Base-by-base conservation (phyloP, 129 eudicot species). In the Flaveria sonorensis region DNA sequence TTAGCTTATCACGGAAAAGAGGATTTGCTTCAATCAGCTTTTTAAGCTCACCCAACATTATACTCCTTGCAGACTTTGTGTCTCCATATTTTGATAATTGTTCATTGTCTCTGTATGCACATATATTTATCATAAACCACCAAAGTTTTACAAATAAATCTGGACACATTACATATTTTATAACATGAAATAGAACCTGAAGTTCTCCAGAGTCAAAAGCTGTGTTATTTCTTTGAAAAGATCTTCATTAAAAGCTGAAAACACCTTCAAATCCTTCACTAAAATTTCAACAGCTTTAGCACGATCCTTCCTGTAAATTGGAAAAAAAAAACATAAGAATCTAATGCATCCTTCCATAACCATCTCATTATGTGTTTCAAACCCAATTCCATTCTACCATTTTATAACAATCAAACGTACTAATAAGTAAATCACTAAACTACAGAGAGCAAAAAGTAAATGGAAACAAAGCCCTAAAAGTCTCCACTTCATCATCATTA, bases 221-320 rank as follows among this genome's bases (percentile, higher is more conserved):
- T 85, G 92, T 13, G 96, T 89, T 16, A 89, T 89, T 71, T 89
- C 96, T 84, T 89, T 89, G 43, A 89, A 89, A 36, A 89, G 88
- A 78, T 87, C 96, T 81, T 87, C 96, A 76, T 89, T 87, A 57
- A 87, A 89, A 67, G 96, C 88, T 8, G 96, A 87, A 70, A 89
- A 89, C 70, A 85, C 96, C 79, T 89, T 89, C 88, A 89, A 81
- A 80, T 89, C 96, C 80, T 89, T 89, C 77, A 89, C 92, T 69
- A 89, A 78, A 62, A 89, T 85, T 14, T 89, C 96, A 59, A 89
- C 96, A 60, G 90, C 96, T 83, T 87, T 89, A 70, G 92, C 82
- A 45, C 92, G 96, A 79, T 89, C 96, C 79, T 87, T 87, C 88
- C 96, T 89, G 68, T 50, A 79, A 48, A 32, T 42, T 72, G 40